A percentile compares a stretch with the other conserved stretches of the same genome.
Conservation (phyloP, 768 basidiomycete species). For the Grammothele lineata region DNA sequence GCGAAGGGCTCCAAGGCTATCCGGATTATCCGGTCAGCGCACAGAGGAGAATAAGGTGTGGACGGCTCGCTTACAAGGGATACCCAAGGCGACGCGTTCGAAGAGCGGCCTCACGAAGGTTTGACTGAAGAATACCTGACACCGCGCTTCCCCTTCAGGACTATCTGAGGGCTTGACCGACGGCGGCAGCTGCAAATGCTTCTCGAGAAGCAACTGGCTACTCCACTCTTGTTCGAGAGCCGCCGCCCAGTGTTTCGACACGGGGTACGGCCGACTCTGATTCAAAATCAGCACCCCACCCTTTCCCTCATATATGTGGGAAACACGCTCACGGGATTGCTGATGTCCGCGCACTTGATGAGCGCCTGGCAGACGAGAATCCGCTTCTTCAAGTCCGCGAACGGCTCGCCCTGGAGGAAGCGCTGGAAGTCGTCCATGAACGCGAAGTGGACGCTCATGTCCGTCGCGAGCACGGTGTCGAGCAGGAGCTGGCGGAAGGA, state of each 20-base stretch:
- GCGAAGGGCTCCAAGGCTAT: conserved; percentile 68
- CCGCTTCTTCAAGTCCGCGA: conserved; percentile 42
- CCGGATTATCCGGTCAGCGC: no score
- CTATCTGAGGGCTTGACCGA: conserved; percentile 45
- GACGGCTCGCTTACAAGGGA: conserved; percentile 61
- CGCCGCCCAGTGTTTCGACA: conserved; percentile 89
- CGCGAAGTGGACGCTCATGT: conserved; percentile 86
- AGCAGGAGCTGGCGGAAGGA: conserved; percentile 72
- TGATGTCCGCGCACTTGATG: conserved; percentile 97
- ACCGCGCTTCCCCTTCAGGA: conserved; percentile 64
- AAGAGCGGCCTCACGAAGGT: conserved; percentile 82
- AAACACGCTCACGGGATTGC: conserved; percentile 83
- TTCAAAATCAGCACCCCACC: no score
- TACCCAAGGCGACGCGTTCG: conserved; percentile 62
- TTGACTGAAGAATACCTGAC: conserved; percentile 87
- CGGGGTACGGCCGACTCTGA: conserved; percentile 90
- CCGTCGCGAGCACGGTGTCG: conserved; percentile 85
- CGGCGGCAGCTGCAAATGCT: conserved; percentile 64
- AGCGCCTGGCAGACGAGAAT: conserved; percentile 83
- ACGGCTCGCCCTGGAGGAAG: conserved; percentile 39
- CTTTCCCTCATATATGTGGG: no score
- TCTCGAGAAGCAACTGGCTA: conserved; percentile 83
- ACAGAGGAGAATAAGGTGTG: no score
- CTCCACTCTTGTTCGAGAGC: conserved; percentile 90
- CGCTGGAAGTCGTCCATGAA: conserved; percentile 71